Evolutionary conservation across 495 filamentous ascomycete genomes (phyloP), one percentile per base, ranked within the genome.

Genomic region (Aspergillus egyptiacus): DNA sequence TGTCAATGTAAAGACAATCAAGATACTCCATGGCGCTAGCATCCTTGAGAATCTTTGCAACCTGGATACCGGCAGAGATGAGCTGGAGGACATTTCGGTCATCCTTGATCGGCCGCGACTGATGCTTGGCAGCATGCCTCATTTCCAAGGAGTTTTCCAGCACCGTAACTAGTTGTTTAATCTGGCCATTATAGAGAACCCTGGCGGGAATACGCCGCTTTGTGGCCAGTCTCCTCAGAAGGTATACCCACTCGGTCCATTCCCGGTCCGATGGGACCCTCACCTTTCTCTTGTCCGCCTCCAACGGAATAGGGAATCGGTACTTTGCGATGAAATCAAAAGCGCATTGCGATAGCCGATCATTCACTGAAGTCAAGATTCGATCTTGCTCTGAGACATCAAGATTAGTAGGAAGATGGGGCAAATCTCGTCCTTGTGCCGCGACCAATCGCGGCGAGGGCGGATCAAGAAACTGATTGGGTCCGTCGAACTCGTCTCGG

Each of bases 191-290:
- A 69, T 94, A 90, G 28, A 94, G 70, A 10, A 90, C 83, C 42
- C 86, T 73, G 15, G 87, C 83, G 14, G 88, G 88, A 54, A 94
- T 91, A 35, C 87, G 80, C 22, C 88, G 76, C 68, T 91, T 90
- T 27, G 87, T 91, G 27, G 88, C 87, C 50, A 94, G 74, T 30
- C 87, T 78, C 69, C 91, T 91, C 50, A 94, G 74, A 46, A 94
- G 78, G 67, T 89, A 88, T 25, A 90, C 87, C 88, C 88, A 94
- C 63, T 94, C 88, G 55, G 86, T 90, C 87, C 88, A 94, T 66
- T 91, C 88, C 51, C 87, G 77, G 66, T 94, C 88, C 56, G 82
- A 80, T 24, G 88, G 85, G 32, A 82, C 73, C 61, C 84, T 82
- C 53, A 94, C 87, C 24, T 80, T 82, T 57, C 87, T 79, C 75